Conservation (phyloP, 495 filamentous ascomycete genomes). For the Penicillium manginii region DNA sequence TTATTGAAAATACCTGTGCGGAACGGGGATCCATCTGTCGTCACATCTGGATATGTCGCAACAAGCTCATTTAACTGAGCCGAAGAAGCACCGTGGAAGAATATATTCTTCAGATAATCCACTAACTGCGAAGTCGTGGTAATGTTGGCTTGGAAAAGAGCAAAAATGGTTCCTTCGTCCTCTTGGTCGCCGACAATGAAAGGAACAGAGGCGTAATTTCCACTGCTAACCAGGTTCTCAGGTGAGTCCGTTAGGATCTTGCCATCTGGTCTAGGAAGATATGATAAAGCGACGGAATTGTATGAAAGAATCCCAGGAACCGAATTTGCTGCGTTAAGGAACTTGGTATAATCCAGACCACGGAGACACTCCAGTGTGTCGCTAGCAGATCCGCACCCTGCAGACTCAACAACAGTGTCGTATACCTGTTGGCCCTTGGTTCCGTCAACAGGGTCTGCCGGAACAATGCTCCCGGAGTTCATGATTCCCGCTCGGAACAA, state of each 20-base stretch:
- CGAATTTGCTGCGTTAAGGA: conserved; percentile 67
- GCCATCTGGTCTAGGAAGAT: conserved; percentile 69
- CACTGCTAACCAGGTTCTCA: conserved; percentile 49
- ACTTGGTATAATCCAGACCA: conserved; percentile 57
- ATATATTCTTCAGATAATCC: conserved; percentile 58
- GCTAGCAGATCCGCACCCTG: conserved; percentile 58
- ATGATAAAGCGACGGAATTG: conserved; percentile 63
- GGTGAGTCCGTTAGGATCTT: conserved; percentile 57
- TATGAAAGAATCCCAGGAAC: conserved; percentile 67
- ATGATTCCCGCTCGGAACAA: conserved; percentile 75
- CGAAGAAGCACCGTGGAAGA: conserved; percentile 56
- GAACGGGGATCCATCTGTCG: conserved; percentile 65
- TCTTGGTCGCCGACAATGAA: conserved; percentile 62
- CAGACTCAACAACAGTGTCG: conserved; percentile 59
- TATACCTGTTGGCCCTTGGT: conserved; percentile 66
- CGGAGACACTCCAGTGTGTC: conserved; percentile 70
- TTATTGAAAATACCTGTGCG: conserved; percentile 64
- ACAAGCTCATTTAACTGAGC: conserved; percentile 56
- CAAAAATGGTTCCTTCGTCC: conserved; percentile 67
- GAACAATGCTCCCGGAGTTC: conserved; percentile 68
- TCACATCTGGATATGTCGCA: conserved; percentile 54
- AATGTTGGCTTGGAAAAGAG: conserved; percentile 66
- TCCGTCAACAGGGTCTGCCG: conserved; percentile 66
- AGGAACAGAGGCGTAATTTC: conserved; percentile 61
- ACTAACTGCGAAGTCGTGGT: conserved; percentile 59